Base-by-base conservation (phyloP, 495 filamentous ascomycete genomes). In the Halenospora varia region DNA sequence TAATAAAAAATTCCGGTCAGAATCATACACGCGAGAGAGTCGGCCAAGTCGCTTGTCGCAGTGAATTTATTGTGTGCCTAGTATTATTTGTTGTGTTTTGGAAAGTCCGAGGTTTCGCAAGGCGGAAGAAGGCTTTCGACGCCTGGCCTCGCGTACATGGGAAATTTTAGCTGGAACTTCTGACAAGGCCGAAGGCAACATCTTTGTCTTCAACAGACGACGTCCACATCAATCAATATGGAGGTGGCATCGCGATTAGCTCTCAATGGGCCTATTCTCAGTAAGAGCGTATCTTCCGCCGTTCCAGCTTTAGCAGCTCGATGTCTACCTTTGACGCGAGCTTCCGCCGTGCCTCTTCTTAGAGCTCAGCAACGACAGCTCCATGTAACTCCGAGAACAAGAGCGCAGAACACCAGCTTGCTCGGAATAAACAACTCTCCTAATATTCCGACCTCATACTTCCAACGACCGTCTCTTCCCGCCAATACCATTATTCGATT, bases 401-500 rank as follows among this genome's bases (percentile, higher is more conserved):
- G 25, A 57, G 59, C 60, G 25, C 55, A 57, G 2, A 62, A 59
- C 20, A 59, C 18, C 18, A 48, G 56, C 17, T n/a, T 66, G 1
- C 42, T 70, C 0, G 63, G 70, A 53, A 48, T 67, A 26, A 62
- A 61, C 53, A 49, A 25, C 47, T n/a, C 62, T 68, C 19, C 62
- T 60, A 57, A 49, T 40, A 45, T 71, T n/a, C 77, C 77, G 53
- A 72, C 76, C 9, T 75, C 77, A 19, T 84, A 84, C 66, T 84
- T 84, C 70, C 77, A 81, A 54, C 74, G 75, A 51, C 72, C 77
- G 26, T 77, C 77, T 15, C 77, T 96, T 23, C 94, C 94, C 20
- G 87, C 92, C 54, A 98, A 97, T 75, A 97, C 95, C 22, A 79
- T 98, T 62, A 80, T 98, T 61, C 90, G 92, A 54, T 98, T 98